A percentile compares a stretch with the other conserved stretches of the same genome.
Conservation (phyloP, 192 early-diverging fungal species). For the Rhizoclosmatium sp. region DNA sequence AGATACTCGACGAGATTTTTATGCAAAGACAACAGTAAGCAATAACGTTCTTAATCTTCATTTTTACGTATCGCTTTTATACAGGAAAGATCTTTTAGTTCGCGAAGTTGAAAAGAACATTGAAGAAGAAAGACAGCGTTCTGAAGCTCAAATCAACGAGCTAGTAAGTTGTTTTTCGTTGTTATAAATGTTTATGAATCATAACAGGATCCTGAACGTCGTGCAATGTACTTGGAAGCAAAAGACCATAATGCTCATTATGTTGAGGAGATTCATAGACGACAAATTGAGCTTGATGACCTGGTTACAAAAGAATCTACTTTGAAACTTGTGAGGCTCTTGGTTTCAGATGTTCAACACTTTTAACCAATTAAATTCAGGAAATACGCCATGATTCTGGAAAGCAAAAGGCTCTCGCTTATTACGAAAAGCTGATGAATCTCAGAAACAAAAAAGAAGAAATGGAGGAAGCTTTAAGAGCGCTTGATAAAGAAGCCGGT, state of each 20-base stretch:
- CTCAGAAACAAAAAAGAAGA: slow-evolving; percentile 48
- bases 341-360: too few relatives aligned
- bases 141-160: slow-evolving; percentile 57
- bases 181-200: not conserved
- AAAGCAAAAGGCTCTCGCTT: slow-evolving; percentile 48
- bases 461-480: slow-evolving; percentile 53
- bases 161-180: slow-evolving; percentile 36
- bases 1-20: slow-evolving; percentile 60
- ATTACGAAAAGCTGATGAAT: slow-evolving; percentile 53
- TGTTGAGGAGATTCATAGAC: slow-evolving; percentile 41
- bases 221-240: slow-evolving; percentile 45
- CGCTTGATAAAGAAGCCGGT: slow-evolving; percentile 51
- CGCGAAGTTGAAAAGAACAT: slow-evolving; percentile 61
- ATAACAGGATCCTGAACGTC: slow-evolving; percentile 45
- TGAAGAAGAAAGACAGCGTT: slow-evolving; percentile 51
- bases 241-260: slow-evolving; percentile 53
- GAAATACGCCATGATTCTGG: slow-evolving; percentile 51
- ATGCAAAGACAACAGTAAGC: slow-evolving; percentile 58
- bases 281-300: slow-evolving; percentile 53
- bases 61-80: not conserved
- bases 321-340: slow-evolving; percentile 35
- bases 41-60: not conserved
- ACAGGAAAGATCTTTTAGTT: slow-evolving; percentile 53
- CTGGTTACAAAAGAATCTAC: slow-evolving; percentile 37
- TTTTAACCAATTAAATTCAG: slow-evolving; percentile 15